These are phyloP conservation scores for Mycena polygramma DNA, from an alignment of 768 basidiomycete genomes.

Conservation along the genomic window DNA sequence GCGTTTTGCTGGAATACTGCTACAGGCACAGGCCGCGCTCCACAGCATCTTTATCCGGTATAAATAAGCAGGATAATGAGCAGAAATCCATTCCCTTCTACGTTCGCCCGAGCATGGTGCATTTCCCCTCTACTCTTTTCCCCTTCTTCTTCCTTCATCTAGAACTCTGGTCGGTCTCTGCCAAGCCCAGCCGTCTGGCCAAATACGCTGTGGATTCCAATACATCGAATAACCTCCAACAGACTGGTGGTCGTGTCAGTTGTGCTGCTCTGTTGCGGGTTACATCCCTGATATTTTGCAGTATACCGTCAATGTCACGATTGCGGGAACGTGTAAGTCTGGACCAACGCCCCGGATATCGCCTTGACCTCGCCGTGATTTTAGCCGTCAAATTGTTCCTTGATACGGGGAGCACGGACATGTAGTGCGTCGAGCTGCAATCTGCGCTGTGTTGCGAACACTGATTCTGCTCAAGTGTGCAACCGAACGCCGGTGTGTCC, in stretches of 20 bases:
- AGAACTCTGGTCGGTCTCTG: conserved; percentile 28
- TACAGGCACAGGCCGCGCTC: too few relatives aligned
- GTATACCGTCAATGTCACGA: conserved; percentile 35
- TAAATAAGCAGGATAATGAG: too few relatives aligned
- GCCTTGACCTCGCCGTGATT: too few relatives aligned
- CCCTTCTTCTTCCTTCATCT: conserved; percentile 33
- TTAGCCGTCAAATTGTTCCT: conserved; percentile 49
- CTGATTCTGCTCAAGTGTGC: conserved; percentile 44
- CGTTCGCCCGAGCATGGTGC: not conserved
- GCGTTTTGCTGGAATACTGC: too few relatives aligned
- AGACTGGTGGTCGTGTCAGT: conserved; percentile 37
- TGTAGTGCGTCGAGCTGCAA: conserved; percentile 43
- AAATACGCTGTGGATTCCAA: conserved; percentile 27
- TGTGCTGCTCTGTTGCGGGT: not conserved
- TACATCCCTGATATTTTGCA: not conserved
- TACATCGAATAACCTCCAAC: conserved; percentile 30
- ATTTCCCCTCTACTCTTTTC: conserved; percentile 28
- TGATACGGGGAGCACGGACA: conserved; percentile 56
- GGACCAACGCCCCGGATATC: too few relatives aligned
- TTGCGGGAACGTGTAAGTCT: conserved; percentile 30
- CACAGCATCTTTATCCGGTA: too few relatives aligned
- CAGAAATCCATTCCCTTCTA: conserved; percentile 27
- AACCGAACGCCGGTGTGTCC: conserved; percentile 47
- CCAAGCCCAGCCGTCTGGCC: conserved; percentile 21
- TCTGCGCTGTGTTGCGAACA: not conserved